These are phyloP conservation scores for Thalassiosira hispida DNA, from an alignment of 352 stramenopile species.

Conservation along the genomic window DNA sequence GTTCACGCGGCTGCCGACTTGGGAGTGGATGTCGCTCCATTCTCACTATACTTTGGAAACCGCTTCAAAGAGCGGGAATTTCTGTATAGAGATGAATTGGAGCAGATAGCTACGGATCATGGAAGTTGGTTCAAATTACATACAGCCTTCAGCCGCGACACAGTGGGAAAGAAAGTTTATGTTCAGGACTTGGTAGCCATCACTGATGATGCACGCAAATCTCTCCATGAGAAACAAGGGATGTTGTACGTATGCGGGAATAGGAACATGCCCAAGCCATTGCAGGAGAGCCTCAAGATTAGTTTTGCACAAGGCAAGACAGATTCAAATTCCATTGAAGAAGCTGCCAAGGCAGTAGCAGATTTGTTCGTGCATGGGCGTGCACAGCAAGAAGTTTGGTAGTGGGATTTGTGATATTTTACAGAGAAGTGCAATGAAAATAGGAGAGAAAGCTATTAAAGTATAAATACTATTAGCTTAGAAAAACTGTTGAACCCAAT, in stretches of 20 bases:
- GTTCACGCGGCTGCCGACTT: slow-evolving; percentile 53
- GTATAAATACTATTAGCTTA: too few species aligned
- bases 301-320: slow-evolving; percentile 52
- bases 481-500: too few species aligned
- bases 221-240: slow-evolving; percentile 51
- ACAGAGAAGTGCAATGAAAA: background rate
- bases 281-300: slow-evolving; percentile 56
- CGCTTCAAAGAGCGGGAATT: slow-evolving; percentile 63
- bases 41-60: slow-evolving; percentile 78
- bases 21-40: slow-evolving; percentile 60
- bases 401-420: background rate
- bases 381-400: slow-evolving; percentile 56
- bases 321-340: slow-evolving; percentile 37
- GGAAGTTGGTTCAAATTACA: slow-evolving; percentile 72
- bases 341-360: slow-evolving; percentile 59
- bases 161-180: slow-evolving; percentile 68
- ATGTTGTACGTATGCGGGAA: slow-evolving; percentile 78
- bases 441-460: too few species aligned
- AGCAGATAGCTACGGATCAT: slow-evolving; percentile 54
- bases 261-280: slow-evolving; percentile 65
- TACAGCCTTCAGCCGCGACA: slow-evolving; percentile 70
- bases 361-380: slow-evolving; percentile 54
- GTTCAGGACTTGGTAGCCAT: slow-evolving; percentile 76
- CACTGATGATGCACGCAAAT: slow-evolving; percentile 60
- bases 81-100: slow-evolving; percentile 63